Evolutionary conservation across 1,284 basidiomycete genomes (phyloP).

Genomic region (Salmacisia buchloeana): DNA sequence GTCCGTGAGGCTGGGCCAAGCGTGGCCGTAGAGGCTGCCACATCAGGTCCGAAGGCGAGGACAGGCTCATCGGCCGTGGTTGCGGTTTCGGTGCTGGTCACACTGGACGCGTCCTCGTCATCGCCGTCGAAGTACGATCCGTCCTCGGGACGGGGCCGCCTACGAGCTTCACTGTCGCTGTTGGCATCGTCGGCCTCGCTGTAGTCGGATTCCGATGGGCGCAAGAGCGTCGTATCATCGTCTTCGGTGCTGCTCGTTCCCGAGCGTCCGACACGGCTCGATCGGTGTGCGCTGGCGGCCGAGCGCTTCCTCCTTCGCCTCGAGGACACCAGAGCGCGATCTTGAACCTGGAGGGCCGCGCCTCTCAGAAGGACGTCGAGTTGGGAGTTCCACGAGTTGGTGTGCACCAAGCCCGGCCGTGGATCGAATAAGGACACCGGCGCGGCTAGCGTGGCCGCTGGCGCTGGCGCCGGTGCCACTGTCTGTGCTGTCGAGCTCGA

Average conservation of each 20-base stretch:
- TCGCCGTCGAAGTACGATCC: background rate
- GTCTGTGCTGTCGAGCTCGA: too few relatives aligned
- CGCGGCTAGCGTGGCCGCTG: too few relatives aligned
- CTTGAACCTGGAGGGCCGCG: conserved; percentile 2
- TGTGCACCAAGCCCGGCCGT: background rate
- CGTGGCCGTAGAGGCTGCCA: background rate
- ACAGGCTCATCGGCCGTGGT: background rate
- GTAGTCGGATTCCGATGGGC: background rate
- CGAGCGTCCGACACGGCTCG: too few relatives aligned
- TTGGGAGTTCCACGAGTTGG: background rate
- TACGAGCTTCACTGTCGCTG: background rate
- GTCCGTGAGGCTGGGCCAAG: background rate
- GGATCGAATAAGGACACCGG: too few relatives aligned
- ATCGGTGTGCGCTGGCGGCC: background rate
- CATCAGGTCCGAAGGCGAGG: background rate
- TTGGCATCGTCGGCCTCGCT: background rate
- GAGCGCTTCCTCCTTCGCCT: background rate
- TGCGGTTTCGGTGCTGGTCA: background rate
- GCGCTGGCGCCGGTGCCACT: too few relatives aligned
- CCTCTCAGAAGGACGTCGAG: conserved; percentile 4
- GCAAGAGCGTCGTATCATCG: background rate
- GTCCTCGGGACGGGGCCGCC: background rate
- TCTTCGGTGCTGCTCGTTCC: background rate
- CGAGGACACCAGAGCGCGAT: background rate
- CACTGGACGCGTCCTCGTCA: background rate